These are phyloP conservation scores for Penicillium coprophilum DNA, from an alignment of 495 filamentous ascomycete species.

Conservation along the genomic window DNA sequence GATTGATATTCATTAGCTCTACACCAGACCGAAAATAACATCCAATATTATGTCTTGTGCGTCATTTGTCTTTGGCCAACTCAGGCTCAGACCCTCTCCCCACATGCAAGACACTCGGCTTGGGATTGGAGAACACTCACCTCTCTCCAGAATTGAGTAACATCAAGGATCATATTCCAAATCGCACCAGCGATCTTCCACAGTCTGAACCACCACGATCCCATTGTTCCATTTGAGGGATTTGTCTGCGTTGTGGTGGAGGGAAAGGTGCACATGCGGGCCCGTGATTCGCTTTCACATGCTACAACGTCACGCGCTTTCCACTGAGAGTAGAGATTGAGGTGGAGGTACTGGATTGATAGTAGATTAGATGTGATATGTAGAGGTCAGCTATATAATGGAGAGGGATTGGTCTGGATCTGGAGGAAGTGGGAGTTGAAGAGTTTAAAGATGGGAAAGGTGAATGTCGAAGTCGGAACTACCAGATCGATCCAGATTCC, in stretches of 20 bases:
- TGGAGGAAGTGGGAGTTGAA: neutral
- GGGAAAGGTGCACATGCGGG: slow-evolving; percentile 14
- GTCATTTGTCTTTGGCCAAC: neutral
- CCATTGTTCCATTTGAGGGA: slow-evolving; percentile 21
- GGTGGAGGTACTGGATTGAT: neutral
- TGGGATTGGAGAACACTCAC: slow-evolving; percentile 39
- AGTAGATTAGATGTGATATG: neutral
- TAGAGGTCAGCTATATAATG: neutral
- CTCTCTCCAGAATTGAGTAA: slow-evolving; percentile 62
- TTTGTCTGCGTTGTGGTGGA: neutral
- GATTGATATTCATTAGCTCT: neutral
- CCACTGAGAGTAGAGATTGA: neutral
- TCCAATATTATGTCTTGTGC: neutral
- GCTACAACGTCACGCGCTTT: slow-evolving; percentile 29
- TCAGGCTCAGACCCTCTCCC: neutral
- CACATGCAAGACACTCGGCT: neutral
- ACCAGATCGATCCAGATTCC: neutral
- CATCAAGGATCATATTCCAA: slow-evolving; percentile 58
- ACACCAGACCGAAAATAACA: too few relatives aligned
- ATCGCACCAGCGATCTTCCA: slow-evolving; percentile 44
- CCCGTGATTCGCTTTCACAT: slow-evolving; percentile 36
- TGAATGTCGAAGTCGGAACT: too few relatives aligned
- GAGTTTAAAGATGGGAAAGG: too few relatives aligned
- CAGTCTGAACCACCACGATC: slow-evolving; percentile 27
- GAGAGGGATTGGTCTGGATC: neutral